Evolutionary conservation across 2,329 filamentous ascomycete genomes (phyloP), one percentile per base, ranked within the genome.

Genomic region (Pseudopyrenochaeta lycopersici): DNA sequence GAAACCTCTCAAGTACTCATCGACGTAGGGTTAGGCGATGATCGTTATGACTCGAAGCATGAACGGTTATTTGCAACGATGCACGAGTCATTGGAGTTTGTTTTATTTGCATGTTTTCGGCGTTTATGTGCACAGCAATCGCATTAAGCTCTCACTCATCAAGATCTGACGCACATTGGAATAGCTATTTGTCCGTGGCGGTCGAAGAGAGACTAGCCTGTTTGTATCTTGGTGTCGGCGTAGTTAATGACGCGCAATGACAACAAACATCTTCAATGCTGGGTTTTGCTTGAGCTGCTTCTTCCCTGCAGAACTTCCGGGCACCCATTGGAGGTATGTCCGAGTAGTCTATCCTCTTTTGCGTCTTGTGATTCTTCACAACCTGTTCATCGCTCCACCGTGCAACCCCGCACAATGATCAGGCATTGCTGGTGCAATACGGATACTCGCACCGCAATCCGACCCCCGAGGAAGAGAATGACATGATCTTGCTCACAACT

Each of bases 11-110:
- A 7, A 52, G 52, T 38, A 35, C 52, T 23, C 53, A 58, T 29
- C 56, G 66, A 20, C 66, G 67, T n/a, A 65, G 50, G 39, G 49
- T 69, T 23, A 52, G 52, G 30, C 58, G 66, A n/a, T 71, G 53
- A 66, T 33, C 20, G n/a, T 3, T 21, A 20, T 38, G 35, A 15
- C n/a, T 17, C 9, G 9, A 27, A 27, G 23, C 9, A 27, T 27
- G n/a, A n/a, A 27, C 9, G 23, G 23, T 9, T 27, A 9, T 27
- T 27, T 9, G 23, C 4, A 27, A 27, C 9, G 23, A n/a, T n/a
- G n/a, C n/a, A n/a, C n/a, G n/a, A n/a, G n/a, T n/a, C n/a, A n/a
- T n/a, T n/a, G n/a, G n/a, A n/a, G n/a, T n/a, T n/a, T n/a, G n/a
- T n/a, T 27, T 9, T 27, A 9, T 4, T 27, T 27, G 23, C n/a